Base-by-base conservation (phyloP, 805 yeast genomes). In the Metschnikowia hibisci region DNA sequence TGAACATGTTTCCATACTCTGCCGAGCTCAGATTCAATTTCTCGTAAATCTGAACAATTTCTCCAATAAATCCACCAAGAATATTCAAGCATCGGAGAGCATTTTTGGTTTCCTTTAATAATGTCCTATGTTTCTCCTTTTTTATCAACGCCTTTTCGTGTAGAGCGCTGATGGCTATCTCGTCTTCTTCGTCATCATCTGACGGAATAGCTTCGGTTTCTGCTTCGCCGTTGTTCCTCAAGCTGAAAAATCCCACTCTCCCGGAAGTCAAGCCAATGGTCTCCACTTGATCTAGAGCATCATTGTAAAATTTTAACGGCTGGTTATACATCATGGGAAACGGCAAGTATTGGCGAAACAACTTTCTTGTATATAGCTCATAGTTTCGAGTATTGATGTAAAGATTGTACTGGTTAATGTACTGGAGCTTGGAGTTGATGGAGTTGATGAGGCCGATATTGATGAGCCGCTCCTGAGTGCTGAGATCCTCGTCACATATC, bases 321-420 rank as follows among this genome's bases (percentile, higher is more conserved):
- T 82, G 79, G 47, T 77, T 77, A 57, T 83, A 84, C 75, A 83
- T 86, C 76, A 82, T 73, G 8, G 90, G 91, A 64, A 84, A 84
- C 6, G 86, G 83, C 14, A 83, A 60, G 43, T 77, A 72, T 4
- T 64, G 52, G 34, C 70, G 65, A 56, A 82, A 82, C 13, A 74
- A 53, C 16, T 74, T 74, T 47, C 87, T 69, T 4, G 88, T 77
- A 51, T 73, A 81, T 10, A 66, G 58, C 45, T 78, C 84, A 59
- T 82, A 84, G 57, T 84, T 84, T 13, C 60, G 62, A 22, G 73
- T 69, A 52, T 80, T 76, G 35, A 81, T 61, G 51, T 76, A 82
- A 28, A 80, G 59, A 39, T 78, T 77, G 56, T 82, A 83, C 43
- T 73, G 74, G 29, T 81, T 76, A 32, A 81, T 63, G n/a, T 63